Evolutionary conservation across 176 grass and related monocot species (phyloP).

Genomic region (Juncus effusus): DNA sequence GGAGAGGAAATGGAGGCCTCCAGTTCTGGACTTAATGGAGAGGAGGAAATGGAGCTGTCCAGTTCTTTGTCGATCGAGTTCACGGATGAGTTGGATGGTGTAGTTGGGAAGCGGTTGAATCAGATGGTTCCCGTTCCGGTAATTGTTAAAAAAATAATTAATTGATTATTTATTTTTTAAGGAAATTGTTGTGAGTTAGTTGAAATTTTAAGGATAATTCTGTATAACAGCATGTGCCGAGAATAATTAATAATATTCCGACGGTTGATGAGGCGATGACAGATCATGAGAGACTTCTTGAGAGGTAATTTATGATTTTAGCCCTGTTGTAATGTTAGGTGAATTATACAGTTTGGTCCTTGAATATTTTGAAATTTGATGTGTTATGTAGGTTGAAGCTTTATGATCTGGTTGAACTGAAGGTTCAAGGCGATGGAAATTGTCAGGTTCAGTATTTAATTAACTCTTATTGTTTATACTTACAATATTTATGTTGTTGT

Average conservation of each 20-base stretch:
- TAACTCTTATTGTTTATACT: not conserved
- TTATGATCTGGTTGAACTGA: conserved; percentile 74
- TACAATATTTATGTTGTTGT: not conserved
- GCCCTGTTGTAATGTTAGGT: not conserved
- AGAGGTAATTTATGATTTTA: conserved; percentile 45
- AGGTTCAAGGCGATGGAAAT: conserved; percentile 92
- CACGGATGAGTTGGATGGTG: conserved; percentile 50
- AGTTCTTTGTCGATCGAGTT: conserved; percentile 37
- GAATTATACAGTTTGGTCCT: not conserved
- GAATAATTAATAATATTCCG: conserved; percentile 77
- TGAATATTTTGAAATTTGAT: conserved; percentile 9
- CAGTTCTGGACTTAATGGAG: not conserved
- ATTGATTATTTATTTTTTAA: not conserved
- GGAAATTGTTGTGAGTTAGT: too few species aligned
- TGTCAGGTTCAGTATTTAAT: conserved; percentile 57
- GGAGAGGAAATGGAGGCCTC: conserved; percentile 29
- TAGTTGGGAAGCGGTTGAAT: conserved; percentile 77
- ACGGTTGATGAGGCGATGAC: conserved; percentile 78
- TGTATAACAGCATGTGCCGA: conserved; percentile 87
- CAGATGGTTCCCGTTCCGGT: conserved; percentile 76
- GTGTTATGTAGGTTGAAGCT: conserved; percentile 53
- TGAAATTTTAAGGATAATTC: too few species aligned
- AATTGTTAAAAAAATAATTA: conserved; percentile 21
- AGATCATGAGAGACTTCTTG: conserved; percentile 84
- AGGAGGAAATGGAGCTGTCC: conserved; percentile 27